Evolutionary conservation across 352 stramenopile genomes (phyloP).

Genomic region (Phytophthora sansomeana): DNA sequence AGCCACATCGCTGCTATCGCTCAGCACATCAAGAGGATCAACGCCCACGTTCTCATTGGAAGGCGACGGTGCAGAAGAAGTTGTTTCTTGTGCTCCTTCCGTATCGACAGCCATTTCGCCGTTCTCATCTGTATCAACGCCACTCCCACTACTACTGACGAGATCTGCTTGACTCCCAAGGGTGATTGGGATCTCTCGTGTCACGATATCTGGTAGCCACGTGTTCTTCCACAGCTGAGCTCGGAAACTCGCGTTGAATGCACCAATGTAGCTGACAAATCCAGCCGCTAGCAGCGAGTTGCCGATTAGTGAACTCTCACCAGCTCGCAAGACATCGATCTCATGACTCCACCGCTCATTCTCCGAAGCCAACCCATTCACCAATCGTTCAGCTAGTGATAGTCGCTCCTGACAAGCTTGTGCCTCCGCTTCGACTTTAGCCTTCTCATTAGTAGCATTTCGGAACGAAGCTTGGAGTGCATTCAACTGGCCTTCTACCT

Average conservation of each 20-base stretch:
- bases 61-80: slow-evolving; percentile 9
- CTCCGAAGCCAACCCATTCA: slow-evolving; percentile 89
- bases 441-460: slow-evolving; percentile 92
- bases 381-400: slow-evolving; percentile 87
- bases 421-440: slow-evolving; percentile 89
- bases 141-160: slow-evolving; percentile 1
- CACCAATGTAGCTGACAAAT: slow-evolving; percentile 94
- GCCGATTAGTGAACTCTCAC: slow-evolving; percentile 83
- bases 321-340: slow-evolving; percentile 81
- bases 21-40: slow-evolving; percentile 90
- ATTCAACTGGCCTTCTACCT: slow-evolving; percentile 85
- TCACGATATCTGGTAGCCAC: slow-evolving; percentile 90
- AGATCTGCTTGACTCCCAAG: slow-evolving; percentile 35
- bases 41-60: slow-evolving; percentile 38
- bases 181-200: slow-evolving; percentile 87
- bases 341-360: slow-evolving; percentile 91
- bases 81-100: slow-evolving; percentile 7
- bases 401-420: slow-evolving; percentile 88
- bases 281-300: slow-evolving; percentile 89
- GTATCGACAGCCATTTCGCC: neutral
- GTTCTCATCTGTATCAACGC: neutral
- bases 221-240: slow-evolving; percentile 83
- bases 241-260: slow-evolving; percentile 89
- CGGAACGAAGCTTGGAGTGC: slow-evolving; percentile 83
- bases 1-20: slow-evolving; percentile 81